Evolutionary conservation across 1,284 basidiomycete species (phyloP).

Genomic region (Leccinum discolor): DNA sequence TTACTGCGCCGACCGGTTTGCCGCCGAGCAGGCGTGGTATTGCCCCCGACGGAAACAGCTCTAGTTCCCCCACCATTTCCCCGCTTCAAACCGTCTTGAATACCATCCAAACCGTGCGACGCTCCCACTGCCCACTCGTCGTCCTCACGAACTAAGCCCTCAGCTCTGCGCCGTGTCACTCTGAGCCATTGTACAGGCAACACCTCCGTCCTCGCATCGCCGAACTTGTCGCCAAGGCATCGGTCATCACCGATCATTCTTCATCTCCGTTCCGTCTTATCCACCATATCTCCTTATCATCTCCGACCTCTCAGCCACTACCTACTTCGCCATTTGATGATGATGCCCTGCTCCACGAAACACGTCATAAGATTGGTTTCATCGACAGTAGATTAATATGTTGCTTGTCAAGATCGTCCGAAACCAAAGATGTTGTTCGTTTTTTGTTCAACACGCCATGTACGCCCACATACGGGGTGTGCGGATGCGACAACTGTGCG

Average conservation of each 20-base stretch:
- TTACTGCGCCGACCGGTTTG: slow-evolving; percentile 75
- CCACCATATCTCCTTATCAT: slow-evolving; percentile 47
- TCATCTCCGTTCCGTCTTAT: slow-evolving; percentile 34
- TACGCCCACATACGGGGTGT: slow-evolving; percentile 67
- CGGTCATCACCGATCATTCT: slow-evolving; percentile 11
- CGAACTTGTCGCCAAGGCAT: slow-evolving; percentile 17
- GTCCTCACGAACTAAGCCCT: slow-evolving; percentile 70
- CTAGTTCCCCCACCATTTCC: slow-evolving; percentile 12
- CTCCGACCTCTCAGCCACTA: slow-evolving; percentile 28
- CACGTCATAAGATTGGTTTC: slow-evolving; percentile 19
- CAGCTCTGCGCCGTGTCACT: slow-evolving; percentile 30
- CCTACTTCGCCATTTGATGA: slow-evolving; percentile 21
- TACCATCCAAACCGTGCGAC: slow-evolving; percentile 51
- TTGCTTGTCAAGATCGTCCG: slow-evolving; percentile 36
- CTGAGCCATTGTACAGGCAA: slow-evolving; percentile 46
- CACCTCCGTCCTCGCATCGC: slow-evolving; percentile 43
- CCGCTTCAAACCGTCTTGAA: slow-evolving; percentile 43
- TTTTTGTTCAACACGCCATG: slow-evolving; percentile 52
- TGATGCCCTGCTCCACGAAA: slow-evolving; percentile 29
- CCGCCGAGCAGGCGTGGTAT: slow-evolving; percentile 51
- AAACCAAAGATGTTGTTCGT: slow-evolving; percentile 14
- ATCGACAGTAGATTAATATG: slow-evolving; percentile 26
- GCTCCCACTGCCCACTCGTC: slow-evolving; percentile 52
- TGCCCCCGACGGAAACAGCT: slow-evolving; percentile 14
- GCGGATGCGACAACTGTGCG: slow-evolving; percentile 62